Evolutionary conservation across 108 stramenopile species (phyloP), one percentile per base, ranked within the genome.

Genomic region (Fragilaria crotonensis): DNA sequence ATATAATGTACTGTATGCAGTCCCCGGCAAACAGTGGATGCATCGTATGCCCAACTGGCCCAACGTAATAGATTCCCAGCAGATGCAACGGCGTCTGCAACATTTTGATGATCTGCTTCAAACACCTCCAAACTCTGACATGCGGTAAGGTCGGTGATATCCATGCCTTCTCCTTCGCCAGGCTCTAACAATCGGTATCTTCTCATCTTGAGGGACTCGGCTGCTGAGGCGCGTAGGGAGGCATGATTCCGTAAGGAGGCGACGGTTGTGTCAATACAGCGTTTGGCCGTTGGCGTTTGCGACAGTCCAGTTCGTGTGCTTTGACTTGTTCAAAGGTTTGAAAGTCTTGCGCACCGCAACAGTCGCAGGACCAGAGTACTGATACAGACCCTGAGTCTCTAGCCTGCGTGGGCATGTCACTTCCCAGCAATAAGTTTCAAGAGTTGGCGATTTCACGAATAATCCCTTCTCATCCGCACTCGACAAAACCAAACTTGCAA

Each of bases 351-450:
- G 62, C 20, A 25, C 61, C 50, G 45, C 79, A 80, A 65, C 57
- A 72, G 51, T 71, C 71, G 50, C 79, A 80, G 44, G 60, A 45
- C 57, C 68, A 80, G n/a, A n/a, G n/a, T n/a, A n/a, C n/a, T n/a
- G n/a, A n/a, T n/a, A n/a, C n/a, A n/a, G n/a, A n/a, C n/a, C n/a
- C n/a, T n/a, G n/a, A n/a, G n/a, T n/a, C n/a, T n/a, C n/a, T n/a
- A n/a, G n/a, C n/a, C n/a, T n/a, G n/a, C n/a, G n/a, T n/a, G n/a
- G n/a, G n/a, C n/a, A n/a, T n/a, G n/a, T n/a, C n/a, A n/a, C n/a
- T n/a, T n/a, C n/a, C n/a, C n/a, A n/a, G n/a, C n/a, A n/a, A n/a
- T n/a, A n/a, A n/a, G n/a, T n/a, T n/a, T n/a, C n/a, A n/a, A n/a
- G n/a, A n/a, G n/a, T n/a, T n/a, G n/a, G n/a, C n/a, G n/a, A n/a